phyloP scores from a whole-genome alignment of 75 land plant species.

The Picea glauca region DNA sequence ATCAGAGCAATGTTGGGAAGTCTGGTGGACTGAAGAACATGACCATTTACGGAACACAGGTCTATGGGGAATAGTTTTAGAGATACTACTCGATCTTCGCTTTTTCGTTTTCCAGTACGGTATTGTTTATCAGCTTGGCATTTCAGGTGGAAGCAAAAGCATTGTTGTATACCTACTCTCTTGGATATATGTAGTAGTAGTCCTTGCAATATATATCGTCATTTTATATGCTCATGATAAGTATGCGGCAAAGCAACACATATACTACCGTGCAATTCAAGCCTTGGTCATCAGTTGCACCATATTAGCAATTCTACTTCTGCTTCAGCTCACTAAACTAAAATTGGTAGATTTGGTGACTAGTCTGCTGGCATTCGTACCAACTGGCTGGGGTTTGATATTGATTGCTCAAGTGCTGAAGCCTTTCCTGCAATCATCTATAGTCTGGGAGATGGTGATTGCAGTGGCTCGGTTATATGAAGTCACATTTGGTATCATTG shows the following conservation, averaged over 20 bases:
- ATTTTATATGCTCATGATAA: slow-evolving; percentile 54
- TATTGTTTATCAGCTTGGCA: slow-evolving; percentile 77
- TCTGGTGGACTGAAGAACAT: slow-evolving; percentile 95
- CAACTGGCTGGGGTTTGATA: slow-evolving; percentile 92
- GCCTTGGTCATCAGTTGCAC: slow-evolving; percentile 46
- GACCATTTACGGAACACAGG: slow-evolving; percentile 83
- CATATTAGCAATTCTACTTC: slow-evolving; percentile 41
- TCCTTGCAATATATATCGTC: slow-evolving; percentile 37
- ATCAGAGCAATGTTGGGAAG: slow-evolving; percentile 87
- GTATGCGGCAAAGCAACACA: slow-evolving; percentile 73
- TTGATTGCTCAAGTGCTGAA: slow-evolving; percentile 62
- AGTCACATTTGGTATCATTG: slow-evolving; percentile 64
- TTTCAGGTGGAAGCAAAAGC: slow-evolving; percentile 53
- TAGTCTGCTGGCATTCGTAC: slow-evolving; percentile 78
- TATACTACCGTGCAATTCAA: slow-evolving; percentile 75
- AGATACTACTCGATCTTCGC: slow-evolving; percentile 68
- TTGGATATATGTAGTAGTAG: slow-evolving; percentile 69
- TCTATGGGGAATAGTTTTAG: slow-evolving; percentile 75
- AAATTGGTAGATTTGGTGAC: slow-evolving; percentile 56
- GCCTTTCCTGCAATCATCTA: slow-evolving; percentile 42
- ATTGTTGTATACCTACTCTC: slow-evolving; percentile 78
- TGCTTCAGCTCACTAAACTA: slow-evolving; percentile 53
- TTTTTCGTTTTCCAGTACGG: slow-evolving; percentile 96
- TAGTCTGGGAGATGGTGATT: slow-evolving; percentile 58
- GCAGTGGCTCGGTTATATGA: slow-evolving; percentile 87